These are phyloP conservation scores for Trifolium repens DNA, from an alignment of 306 rosid species.

Conservation along the genomic window DNA sequence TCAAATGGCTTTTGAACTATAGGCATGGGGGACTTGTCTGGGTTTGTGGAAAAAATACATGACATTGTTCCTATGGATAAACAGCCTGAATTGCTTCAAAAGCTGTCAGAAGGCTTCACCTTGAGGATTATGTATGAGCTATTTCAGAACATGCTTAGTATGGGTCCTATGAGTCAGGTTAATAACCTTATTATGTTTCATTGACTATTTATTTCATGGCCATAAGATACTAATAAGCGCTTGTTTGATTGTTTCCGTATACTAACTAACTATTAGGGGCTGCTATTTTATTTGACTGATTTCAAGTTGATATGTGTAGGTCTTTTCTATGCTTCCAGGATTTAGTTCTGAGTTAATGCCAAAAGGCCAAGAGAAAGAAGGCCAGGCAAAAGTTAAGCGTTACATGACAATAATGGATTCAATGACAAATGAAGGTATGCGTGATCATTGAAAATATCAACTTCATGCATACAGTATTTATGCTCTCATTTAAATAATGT, in stretches of 20 bases:
- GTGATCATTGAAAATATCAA: neutral
- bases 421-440: slow-evolving; percentile 81
- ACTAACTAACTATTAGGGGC: slow-evolving; percentile 1
- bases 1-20: slow-evolving; percentile 39
- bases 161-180: slow-evolving; percentile 83
- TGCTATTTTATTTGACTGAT: slow-evolving; percentile 36
- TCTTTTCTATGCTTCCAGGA: slow-evolving; percentile 82
- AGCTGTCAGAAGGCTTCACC: slow-evolving; percentile 78
- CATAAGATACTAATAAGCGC: neutral
- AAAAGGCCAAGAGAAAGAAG: slow-evolving; percentile 86
- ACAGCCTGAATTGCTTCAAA: slow-evolving; percentile 80
- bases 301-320: slow-evolving; percentile 47
- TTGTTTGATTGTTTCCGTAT: slow-evolving; percentile 22
- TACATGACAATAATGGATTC: slow-evolving; percentile 99
- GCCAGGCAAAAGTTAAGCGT: slow-evolving; percentile 81
- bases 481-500: slow-evolving; percentile 7
- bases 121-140: slow-evolving; percentile 88
- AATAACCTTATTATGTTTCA: slow-evolving; percentile 32
- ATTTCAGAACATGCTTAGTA: slow-evolving; percentile 74
- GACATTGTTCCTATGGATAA: slow-evolving; percentile 93
- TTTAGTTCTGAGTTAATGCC: slow-evolving; percentile 83
- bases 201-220: neutral
- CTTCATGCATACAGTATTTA: slow-evolving; percentile 6
- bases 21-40: slow-evolving; percentile 94
- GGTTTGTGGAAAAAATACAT: slow-evolving; percentile 80